phyloP scores from a whole-genome alignment of 225 moss, liverwort and hornwort species.

The Lunularia cruciata region DNA sequence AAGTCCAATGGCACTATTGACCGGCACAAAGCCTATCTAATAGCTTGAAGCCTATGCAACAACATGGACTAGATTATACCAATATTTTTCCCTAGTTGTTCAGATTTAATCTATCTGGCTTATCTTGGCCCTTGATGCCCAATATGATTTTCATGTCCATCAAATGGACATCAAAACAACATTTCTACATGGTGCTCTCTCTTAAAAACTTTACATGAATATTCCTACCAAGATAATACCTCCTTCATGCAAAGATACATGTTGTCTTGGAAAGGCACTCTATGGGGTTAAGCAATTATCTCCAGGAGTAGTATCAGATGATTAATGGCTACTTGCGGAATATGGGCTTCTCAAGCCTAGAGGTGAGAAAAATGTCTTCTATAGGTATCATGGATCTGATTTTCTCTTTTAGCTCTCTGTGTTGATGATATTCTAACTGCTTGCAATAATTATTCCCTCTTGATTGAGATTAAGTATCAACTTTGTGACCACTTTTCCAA shows the following conservation, averaged over 20 bases:
- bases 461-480: no score
- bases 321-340: background rate
- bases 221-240: background rate
- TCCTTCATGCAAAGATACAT: background rate
- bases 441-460: background rate
- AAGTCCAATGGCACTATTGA: background rate
- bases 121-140: background rate
- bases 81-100: conserved; percentile 13
- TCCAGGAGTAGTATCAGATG: background rate
- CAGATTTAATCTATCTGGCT: background rate
- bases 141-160: background rate
- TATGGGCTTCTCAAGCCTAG: background rate
- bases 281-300: conserved; percentile 14
- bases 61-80: background rate
- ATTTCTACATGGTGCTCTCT: background rate
- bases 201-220: conserved; percentile 8
- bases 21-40: background rate
- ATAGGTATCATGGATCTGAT: background rate
- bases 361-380: conserved; percentile 15
- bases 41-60: conserved; percentile 9
- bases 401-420: conserved; percentile 14
- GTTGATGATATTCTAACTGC: conserved; percentile 14
- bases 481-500: no score
- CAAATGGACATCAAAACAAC: conserved; percentile 11
- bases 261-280: background rate